Evolutionary conservation across 495 filamentous ascomycete genomes (phyloP).

Genomic region (Penicillium lividum): DNA sequence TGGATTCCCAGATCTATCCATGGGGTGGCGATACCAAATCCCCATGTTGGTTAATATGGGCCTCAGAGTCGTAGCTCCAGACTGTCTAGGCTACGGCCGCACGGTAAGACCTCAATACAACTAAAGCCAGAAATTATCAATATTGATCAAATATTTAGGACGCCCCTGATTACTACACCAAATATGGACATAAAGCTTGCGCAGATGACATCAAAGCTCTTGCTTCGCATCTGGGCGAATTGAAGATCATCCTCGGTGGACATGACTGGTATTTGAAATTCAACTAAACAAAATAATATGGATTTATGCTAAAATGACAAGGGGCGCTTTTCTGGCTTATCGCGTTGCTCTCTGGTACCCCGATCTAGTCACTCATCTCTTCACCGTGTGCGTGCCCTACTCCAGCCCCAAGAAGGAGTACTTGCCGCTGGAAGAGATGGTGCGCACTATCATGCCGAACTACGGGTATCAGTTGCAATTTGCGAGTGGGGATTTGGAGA

Average conservation of each 20-base stretch:
- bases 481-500: slow-evolving; percentile 63
- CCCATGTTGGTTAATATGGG: slow-evolving; percentile 68
- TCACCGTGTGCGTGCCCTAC: slow-evolving; percentile 80
- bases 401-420: slow-evolving; percentile 49
- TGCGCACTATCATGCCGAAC: slow-evolving; percentile 62
- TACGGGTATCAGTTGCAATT: slow-evolving; percentile 85
- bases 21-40: slow-evolving; percentile 83
- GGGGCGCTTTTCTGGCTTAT: slow-evolving; percentile 59
- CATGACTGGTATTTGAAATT: slow-evolving; percentile 74
- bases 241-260: slow-evolving; percentile 70
- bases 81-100: slow-evolving; percentile 79
- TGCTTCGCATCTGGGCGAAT: slow-evolving; percentile 56
- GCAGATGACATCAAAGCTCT: slow-evolving; percentile 70
- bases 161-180: slow-evolving; percentile 52
- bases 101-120: slow-evolving; percentile 49
- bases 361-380: slow-evolving; percentile 67
- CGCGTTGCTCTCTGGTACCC: slow-evolving; percentile 72
- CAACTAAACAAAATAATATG: neutral
- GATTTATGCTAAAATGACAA: slow-evolving; percentile 11
- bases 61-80: slow-evolving; percentile 72
- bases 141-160: slow-evolving; percentile 43
- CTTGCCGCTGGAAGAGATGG: slow-evolving; percentile 53
- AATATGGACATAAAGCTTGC: slow-evolving; percentile 69
- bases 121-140: neutral
- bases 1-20: slow-evolving; percentile 67